Percentiles rank a stretch among this genome's conserved stretches.
These are phyloP conservation scores for Neostapfia colusana DNA, from an alignment of 176 grass and related monocot genomes.

Conservation along the genomic window DNA sequence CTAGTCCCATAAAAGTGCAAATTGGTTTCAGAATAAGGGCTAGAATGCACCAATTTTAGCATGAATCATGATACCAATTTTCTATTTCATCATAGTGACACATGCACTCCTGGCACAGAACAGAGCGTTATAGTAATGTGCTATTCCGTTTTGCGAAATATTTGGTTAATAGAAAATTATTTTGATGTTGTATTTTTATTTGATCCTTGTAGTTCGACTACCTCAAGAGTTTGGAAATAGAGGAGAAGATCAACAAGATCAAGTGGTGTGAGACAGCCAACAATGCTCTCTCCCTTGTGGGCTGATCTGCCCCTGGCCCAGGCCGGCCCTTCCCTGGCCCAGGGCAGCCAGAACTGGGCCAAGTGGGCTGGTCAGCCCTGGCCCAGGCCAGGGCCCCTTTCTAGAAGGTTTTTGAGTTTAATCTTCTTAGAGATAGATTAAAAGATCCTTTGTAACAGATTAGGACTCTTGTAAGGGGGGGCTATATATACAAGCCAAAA, in stretches of 20 bases:
- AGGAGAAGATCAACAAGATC: constrained; percentile 95
- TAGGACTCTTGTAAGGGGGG: no score
- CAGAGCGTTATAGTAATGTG: constrained; percentile 14
- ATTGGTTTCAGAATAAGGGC: neutral
- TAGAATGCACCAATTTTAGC: neutral
- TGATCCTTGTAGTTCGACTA: constrained; percentile 76
- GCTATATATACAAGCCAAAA: no score
- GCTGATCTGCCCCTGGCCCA: no score
- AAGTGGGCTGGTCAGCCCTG: no score
- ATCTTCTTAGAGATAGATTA: no score
- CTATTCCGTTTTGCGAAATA: constrained; percentile 11
- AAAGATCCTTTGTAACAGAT: no score
- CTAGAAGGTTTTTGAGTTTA: no score
- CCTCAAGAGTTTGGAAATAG: constrained; percentile 97
- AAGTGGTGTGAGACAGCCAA: constrained; percentile 79
- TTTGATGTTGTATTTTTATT: constrained; percentile 4
- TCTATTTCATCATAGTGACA: neutral
- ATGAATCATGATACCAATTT: no score
- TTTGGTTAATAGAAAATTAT: constrained; percentile 26
- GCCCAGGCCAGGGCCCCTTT: no score
- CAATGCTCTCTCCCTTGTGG: constrained; percentile 61
- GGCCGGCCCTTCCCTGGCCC: no score
- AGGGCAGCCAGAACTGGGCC: no score
- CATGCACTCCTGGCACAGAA: constrained; percentile 19
- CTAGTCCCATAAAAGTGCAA: neutral